Evolutionary conservation across 495 filamentous ascomycete species (phyloP), one percentile per base, ranked within the genome.

Genomic region (Penicillium verhagenii): DNA sequence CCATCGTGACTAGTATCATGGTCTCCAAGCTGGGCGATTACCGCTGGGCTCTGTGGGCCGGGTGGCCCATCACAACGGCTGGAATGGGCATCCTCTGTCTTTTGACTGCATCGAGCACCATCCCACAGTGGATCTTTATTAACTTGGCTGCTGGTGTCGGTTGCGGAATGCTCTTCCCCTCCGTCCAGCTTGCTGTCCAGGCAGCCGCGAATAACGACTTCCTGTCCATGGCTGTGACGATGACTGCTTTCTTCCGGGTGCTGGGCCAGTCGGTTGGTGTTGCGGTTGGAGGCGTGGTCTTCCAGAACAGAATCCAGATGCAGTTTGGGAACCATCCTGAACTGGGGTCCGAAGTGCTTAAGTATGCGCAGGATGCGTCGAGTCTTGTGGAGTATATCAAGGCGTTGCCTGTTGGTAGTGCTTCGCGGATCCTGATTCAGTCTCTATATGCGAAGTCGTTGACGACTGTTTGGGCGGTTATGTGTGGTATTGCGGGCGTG

Each of bases 241-340:
- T 85, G 77, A 85, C 83, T 58, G 76, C 77, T 6, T 86, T 87
- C 58, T 68, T 78, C 54, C 78, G 84, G 1, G 72, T 75, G 0
- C 64, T 84, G 28, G 85, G 83, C 11, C 81, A 84, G 72, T 72
- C 76, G 4, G 56, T 86, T 16, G 84, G 84, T 16, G 82, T 87
- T n/a, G 84, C 81, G 6, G 69, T 85, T 23, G 77, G 79, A 3
- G 79, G 81, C 8, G 77, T 78, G 3, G 73, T 81, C 11, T 84
- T 86, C 65, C 82, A 85, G 58, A 50, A 50, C 6, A 69, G 77
- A 74, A 71, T 62, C 37, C 55, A 52, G 25, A 19, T 39, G 16
- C 24, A 59, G 24, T 54, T 59, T 28, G 14, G 29, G 2, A 21
- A 50, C 21, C 46, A 59, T 25, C 39, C 51, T 1, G n/a, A 31